Evolutionary conservation across 768 basidiomycete species (phyloP), one percentile per base, ranked within the genome.

Genomic region (Filobasidium wieringae): DNA sequence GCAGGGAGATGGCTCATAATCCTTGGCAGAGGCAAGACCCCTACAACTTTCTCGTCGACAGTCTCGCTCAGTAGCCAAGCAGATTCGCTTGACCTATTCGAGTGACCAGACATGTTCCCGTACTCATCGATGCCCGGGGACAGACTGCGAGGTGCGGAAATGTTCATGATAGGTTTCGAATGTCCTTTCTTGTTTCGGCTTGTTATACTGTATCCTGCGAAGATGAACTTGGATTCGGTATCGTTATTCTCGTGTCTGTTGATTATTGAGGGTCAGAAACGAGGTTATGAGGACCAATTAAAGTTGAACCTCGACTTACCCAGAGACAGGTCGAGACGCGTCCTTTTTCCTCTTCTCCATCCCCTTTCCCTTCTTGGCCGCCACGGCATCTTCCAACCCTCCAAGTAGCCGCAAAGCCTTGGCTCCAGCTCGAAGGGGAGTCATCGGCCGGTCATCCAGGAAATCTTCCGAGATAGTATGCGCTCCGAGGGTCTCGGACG

Each of bases 321-420:
- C 31, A 9, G 55, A 32, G 7, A 56, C 6, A 32, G 55, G 55
- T n/a, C 36, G 33, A 26, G 27, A 39, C 17, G 26, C 32, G 12
- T 51, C 47, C 34, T 51, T 57, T 12, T 49, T 39, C 2, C 31
- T 29, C 32, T 24, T 39, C n/a, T 24, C 30, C n/a, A n/a, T n/a
- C 19, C 43, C 43, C 27, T 27, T 51, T 12, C n/a, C 34, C 4
- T 33, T 24, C 47, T 36, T 51, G 19, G n/a, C 26, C 9, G 43
- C 43, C 36, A n/a, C 36, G 55, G n/a, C 30, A 22, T 49, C 24
- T 31, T 26, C 11, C 22, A 57, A 36, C 43, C 47, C 43, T 8
- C 56, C 56, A 14, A 57, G n/a, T n/a, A 57, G 17, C n/a, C 37
- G 32, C 24, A 57, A 34, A 14, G 56, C 56, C 56, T 57, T 57